These are phyloP conservation scores for Vigna reflexopilosa DNA, from an alignment of 306 rosid species.

Conservation along the genomic window DNA sequence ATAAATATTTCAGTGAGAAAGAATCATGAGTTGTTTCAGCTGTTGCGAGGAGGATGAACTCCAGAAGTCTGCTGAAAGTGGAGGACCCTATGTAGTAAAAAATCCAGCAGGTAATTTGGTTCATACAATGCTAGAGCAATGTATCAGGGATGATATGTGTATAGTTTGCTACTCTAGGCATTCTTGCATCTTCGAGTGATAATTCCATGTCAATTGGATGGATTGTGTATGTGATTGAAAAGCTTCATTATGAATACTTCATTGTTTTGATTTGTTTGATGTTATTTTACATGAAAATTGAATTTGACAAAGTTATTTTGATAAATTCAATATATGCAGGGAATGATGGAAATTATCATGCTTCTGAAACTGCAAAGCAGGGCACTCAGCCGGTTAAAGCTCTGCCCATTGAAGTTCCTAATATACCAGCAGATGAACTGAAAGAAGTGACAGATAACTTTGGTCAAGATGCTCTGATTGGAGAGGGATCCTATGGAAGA, in stretches of 20 bases:
- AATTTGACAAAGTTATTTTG: conserved; percentile 30
- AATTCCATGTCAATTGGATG: conserved; percentile 18
- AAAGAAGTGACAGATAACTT: conserved; percentile 78
- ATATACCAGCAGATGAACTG: conserved; percentile 69
- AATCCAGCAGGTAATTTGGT: conserved; percentile 68
- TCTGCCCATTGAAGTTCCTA: conserved; percentile 90
- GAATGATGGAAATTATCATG: conserved; percentile 65
- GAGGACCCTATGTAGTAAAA: conserved; percentile 67
- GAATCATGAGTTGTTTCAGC: conserved; percentile 81
- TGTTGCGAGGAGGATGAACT: conserved; percentile 79
- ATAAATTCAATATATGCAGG: conserved; percentile 55
- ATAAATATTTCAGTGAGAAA: conserved; percentile 35
- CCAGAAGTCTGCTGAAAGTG: conserved; percentile 64
- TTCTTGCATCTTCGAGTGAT: conserved; percentile 12
- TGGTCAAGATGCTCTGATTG: conserved; percentile 79
- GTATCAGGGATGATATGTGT: background rate
- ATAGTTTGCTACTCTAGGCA: background rate
- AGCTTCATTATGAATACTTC: conserved; percentile 8
- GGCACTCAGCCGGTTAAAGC: conserved; percentile 73
- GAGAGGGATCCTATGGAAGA: conserved; percentile 96
- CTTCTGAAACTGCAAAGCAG: conserved; percentile 69
- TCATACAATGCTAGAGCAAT: conserved; percentile 26
- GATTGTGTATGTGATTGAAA: conserved; percentile 7
- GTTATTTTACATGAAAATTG: conserved; percentile 26
- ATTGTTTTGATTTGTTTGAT: conserved; percentile 18